These are phyloP conservation scores for Pisolithus albus DNA, from an alignment of 768 basidiomycete species.

Conservation along the genomic window DNA sequence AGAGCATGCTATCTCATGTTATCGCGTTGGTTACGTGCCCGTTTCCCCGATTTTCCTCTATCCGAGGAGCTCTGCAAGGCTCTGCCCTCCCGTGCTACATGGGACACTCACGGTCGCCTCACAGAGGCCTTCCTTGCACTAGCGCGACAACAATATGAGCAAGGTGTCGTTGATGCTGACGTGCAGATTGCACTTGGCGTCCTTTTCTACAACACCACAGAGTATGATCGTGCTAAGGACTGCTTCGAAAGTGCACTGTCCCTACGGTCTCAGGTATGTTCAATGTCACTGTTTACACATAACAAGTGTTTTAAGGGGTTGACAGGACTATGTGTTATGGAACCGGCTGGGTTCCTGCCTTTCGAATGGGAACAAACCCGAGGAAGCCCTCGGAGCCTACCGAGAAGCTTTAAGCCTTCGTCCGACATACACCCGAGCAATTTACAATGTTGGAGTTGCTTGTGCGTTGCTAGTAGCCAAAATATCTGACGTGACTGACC, in stretches of 20 bases:
- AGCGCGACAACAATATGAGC: conserved; percentile 74
- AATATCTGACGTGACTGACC: conserved; percentile 1
- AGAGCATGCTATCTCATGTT: conserved; percentile 80
- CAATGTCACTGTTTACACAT: not conserved
- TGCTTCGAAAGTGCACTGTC: conserved; percentile 89
- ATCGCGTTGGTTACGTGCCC: conserved; percentile 73
- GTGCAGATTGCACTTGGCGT: conserved; percentile 92
- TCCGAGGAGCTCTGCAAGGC: conserved; percentile 51
- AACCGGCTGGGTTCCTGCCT: conserved; percentile 91
- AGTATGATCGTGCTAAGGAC: conserved; percentile 87
- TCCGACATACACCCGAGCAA: conserved; percentile 94
- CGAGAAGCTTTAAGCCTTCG: conserved; percentile 82
- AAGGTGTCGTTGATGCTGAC: conserved; percentile 74
- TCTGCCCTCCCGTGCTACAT: conserved; percentile 51
- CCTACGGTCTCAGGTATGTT: conserved; percentile 60
- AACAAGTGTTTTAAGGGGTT: not conserved
- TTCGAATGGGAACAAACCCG: conserved; percentile 90
- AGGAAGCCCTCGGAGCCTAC: conserved; percentile 88
- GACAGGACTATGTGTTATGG: conserved; percentile 88
- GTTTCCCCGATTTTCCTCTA: conserved; percentile 51
- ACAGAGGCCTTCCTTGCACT: conserved; percentile 79
- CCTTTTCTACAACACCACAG: conserved; percentile 80
- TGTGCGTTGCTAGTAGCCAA: conserved; percentile 49
- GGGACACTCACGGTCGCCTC: conserved; percentile 76
- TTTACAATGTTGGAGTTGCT: conserved; percentile 97